A percentile compares a stretch with the other conserved stretches of the same genome.
Evolutionary conservation across 306 rosid genomes (phyloP).

Genomic region (Potentilla sterilis): DNA sequence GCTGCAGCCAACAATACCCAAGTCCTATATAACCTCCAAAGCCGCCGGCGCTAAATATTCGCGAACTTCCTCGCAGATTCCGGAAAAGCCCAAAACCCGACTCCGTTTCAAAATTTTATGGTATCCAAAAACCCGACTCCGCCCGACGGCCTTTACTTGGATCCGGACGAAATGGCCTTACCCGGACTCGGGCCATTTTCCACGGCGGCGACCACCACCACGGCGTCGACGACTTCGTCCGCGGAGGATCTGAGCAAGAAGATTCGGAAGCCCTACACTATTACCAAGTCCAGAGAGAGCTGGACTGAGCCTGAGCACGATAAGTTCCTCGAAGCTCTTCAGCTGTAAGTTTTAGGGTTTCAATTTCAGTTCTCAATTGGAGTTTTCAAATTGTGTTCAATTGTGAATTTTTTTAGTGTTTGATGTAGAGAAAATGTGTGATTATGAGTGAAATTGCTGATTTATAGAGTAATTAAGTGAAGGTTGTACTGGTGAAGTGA

Average conservation of each 20-base stretch:
- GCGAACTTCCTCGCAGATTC: neutral
- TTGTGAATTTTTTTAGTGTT: neutral
- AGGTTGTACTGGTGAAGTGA: neutral
- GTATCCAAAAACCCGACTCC: constrained; percentile 66
- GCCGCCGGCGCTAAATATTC: neutral
- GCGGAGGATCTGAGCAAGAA: constrained; percentile 69
- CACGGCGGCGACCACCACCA: constrained; percentile 14
- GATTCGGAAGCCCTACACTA: constrained; percentile 87
- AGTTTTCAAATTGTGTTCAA: neutral
- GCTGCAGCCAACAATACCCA: neutral
- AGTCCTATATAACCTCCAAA: neutral
- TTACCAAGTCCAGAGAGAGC: constrained; percentile 96
- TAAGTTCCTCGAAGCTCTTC: constrained; percentile 95
- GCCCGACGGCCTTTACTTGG: constrained; percentile 61
- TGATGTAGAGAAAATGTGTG: neutral
- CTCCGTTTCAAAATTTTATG: constrained; percentile 29
- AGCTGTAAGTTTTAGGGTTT: constrained; percentile 51
- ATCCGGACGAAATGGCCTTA: constrained; percentile 52
- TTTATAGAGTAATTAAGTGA: neutral
- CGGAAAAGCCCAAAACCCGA: neutral
- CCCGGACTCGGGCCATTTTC: constrained; percentile 57
- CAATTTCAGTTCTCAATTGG: constrained; percentile 5
- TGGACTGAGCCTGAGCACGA: constrained; percentile 98
- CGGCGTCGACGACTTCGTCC: constrained; percentile 33
- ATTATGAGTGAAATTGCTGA: neutral